phyloP scores from a whole-genome alignment of 2,329 filamentous ascomycete species.

The Elsinoe necatrix region DNA sequence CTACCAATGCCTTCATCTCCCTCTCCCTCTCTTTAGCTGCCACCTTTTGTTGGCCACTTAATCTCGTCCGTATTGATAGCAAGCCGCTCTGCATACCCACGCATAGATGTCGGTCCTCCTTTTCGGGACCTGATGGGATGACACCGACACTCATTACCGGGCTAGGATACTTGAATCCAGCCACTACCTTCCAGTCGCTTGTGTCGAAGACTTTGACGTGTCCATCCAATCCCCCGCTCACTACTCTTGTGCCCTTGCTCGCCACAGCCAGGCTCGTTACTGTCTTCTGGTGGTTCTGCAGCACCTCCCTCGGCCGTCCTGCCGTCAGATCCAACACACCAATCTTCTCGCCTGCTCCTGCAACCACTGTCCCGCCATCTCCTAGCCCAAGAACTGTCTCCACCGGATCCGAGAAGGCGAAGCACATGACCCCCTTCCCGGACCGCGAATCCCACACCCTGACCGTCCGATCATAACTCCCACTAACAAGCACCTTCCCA shows the following conservation, averaged over 20 bases:
- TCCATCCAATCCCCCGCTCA: slow-evolving; percentile 85
- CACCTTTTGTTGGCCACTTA: slow-evolving; percentile 71
- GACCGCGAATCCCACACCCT: slow-evolving; percentile 85
- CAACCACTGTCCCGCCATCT: slow-evolving; percentile 76
- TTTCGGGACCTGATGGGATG: slow-evolving; percentile 56
- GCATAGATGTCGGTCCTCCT: slow-evolving; percentile 83
- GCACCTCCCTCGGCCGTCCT: slow-evolving; percentile 74
- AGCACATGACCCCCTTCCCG: slow-evolving; percentile 68
- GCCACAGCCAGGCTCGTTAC: slow-evolving; percentile 81
- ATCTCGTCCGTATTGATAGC: slow-evolving; percentile 81
- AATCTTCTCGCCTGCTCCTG: slow-evolving; percentile 76
- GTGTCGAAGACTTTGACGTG: slow-evolving; percentile 98
- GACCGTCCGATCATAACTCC: slow-evolving; percentile 91
- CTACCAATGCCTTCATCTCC: slow-evolving; percentile 74
- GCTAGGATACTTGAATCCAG: slow-evolving; percentile 83
- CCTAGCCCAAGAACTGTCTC: slow-evolving; percentile 83
- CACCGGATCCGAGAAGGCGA: slow-evolving; percentile 85
- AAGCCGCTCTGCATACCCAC: slow-evolving; percentile 93
- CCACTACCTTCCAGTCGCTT: slow-evolving; percentile 90
- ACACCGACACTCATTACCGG: slow-evolving; percentile 80
- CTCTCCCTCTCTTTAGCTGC: slow-evolving; percentile 68
- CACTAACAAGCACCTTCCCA: slow-evolving; percentile 67
- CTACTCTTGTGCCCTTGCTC: slow-evolving; percentile 68
- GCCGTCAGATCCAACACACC: slow-evolving; percentile 89
- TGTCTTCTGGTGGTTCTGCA: slow-evolving; percentile 95